These are phyloP conservation scores for Gamsiella multidivaricata DNA, from an alignment of 192 early-diverging fungal species.

Conservation along the genomic window DNA sequence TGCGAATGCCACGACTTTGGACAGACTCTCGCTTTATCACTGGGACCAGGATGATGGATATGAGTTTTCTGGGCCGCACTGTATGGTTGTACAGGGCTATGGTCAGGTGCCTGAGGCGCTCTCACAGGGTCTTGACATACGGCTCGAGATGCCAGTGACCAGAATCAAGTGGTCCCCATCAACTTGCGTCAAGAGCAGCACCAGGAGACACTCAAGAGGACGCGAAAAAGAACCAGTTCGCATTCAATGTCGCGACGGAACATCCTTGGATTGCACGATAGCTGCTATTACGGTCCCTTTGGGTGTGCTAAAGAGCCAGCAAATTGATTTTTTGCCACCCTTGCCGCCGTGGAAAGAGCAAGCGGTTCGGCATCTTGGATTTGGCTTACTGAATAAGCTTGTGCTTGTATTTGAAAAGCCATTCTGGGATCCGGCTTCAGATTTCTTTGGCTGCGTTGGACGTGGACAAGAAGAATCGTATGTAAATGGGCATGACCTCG, in stretches of 20 bases:
- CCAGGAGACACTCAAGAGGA: too few relatives aligned
- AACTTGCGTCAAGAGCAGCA: too few relatives aligned
- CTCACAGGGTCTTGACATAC: conserved; percentile 50
- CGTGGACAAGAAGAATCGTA: conserved; percentile 18
- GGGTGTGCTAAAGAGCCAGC: conserved; percentile 45
- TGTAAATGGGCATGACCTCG: conserved; percentile 5
- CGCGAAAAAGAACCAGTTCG: conserved; percentile 17
- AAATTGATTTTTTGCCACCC: conserved; percentile 38
- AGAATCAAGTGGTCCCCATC: conserved; percentile 26
- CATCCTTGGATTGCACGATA: conserved; percentile 10
- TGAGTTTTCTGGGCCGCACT: conserved; percentile 54
- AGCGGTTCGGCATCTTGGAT: conserved; percentile 41
- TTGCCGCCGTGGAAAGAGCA: conserved; percentile 41
- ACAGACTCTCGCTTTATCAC: conserved; percentile 47
- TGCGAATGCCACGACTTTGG: conserved; percentile 55
- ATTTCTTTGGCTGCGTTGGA: conserved; percentile 42
- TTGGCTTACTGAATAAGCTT: conserved; percentile 43
- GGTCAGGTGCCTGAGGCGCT: conserved; percentile 52
- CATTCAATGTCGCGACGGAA: conserved; percentile 33
- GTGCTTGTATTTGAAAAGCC: conserved; percentile 43
- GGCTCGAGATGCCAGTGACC: conserved; percentile 37
- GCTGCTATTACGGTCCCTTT: conserved; percentile 50
- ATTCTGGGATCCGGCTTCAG: conserved; percentile 31
- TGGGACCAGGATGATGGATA: conserved; percentile 61
- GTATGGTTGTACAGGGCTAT: conserved; percentile 46